Evolutionary conservation across 768 basidiomycete species (phyloP), one percentile per base, ranked within the genome.

Genomic region (Hericium alpestre): DNA sequence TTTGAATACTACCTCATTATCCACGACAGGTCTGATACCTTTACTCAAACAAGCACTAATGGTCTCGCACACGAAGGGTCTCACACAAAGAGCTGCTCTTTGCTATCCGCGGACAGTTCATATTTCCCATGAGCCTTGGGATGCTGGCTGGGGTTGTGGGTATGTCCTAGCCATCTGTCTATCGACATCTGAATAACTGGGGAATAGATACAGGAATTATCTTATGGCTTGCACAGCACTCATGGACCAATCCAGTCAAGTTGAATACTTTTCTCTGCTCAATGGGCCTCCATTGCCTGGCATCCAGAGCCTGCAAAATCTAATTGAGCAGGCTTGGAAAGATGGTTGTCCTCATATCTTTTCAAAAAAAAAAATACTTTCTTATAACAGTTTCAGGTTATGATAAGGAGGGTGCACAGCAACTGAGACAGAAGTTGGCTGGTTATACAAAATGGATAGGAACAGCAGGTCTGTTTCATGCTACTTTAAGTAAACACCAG

Each of bases 371-470:
- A 2, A 12, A 46, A 46, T 37, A 13, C 55, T 46, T n/a, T 1
- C 13, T 18, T 54, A 8, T 48, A 53, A 11, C 46, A 23, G 23
- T 37, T 32, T 46, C 54, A 76, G 92, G 90, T 0, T 93, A 81
- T 61, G 93, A 95, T 66, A 64, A 65, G 38, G 77, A 84, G 57
- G 92, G 93, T 3, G 79, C 79, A 9, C 56, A 69, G 51, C 71
- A 92, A 43, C 73, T 92, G 13, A 74, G 78, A 37, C 74, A 75
- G 70, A 59, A 69, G 46, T 63, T 84, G 5, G 63, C 76, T 16
- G 81, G 76, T 2, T 86, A 86, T 1, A 72, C 65, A 10, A 87
- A 86, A 66, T 88, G 82, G 83, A 84, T 94, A 48, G 92, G 92
- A n/a, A 87, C 90, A 12, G 78, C 78, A 69, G 89, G 88, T 86